phyloP scores from a whole-genome alignment of 1,284 basidiomycete genomes.

The Cryptococcus depauperatus region DNA sequence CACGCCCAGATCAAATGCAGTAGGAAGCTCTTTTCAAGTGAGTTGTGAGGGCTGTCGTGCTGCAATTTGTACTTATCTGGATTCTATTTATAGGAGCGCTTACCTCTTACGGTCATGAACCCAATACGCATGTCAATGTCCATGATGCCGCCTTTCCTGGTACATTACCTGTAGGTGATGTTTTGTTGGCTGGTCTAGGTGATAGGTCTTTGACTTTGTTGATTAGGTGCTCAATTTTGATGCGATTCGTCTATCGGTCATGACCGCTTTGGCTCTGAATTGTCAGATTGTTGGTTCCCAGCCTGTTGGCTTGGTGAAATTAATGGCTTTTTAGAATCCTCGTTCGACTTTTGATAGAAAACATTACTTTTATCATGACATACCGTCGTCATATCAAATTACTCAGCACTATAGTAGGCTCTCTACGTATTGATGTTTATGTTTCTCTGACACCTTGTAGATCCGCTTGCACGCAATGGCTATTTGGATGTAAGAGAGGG shows the following conservation, averaged over 20 bases:
- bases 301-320: background rate
- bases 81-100: conserved; percentile 15
- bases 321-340: conserved; percentile 46
- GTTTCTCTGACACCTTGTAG: conserved; percentile 44
- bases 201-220: background rate
- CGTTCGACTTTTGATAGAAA: conserved; percentile 90
- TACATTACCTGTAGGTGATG: conserved; percentile 66
- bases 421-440: background rate
- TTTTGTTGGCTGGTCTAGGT: background rate
- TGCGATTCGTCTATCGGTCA: conserved; percentile 71
- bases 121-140: conserved; percentile 62
- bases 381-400: conserved; percentile 92
- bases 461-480: conserved; percentile 71
- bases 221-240: conserved; percentile 63
- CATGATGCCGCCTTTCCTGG: conserved; percentile 92
- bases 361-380: conserved; percentile 96
- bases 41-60: conserved; percentile 25
- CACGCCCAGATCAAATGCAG: conserved; percentile 88
- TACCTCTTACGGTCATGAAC: conserved; percentile 25
- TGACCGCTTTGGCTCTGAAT: conserved; percentile 73
- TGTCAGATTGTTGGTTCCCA: conserved; percentile 51
- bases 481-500: conserved; percentile 49
- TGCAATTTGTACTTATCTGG: too few relatives aligned
- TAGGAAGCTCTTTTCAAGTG: conserved; percentile 83
- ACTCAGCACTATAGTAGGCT: conserved; percentile 78